Conservation (phyloP, 2,329 filamentous ascomycete species). For the Xylariaceae sp. region DNA sequence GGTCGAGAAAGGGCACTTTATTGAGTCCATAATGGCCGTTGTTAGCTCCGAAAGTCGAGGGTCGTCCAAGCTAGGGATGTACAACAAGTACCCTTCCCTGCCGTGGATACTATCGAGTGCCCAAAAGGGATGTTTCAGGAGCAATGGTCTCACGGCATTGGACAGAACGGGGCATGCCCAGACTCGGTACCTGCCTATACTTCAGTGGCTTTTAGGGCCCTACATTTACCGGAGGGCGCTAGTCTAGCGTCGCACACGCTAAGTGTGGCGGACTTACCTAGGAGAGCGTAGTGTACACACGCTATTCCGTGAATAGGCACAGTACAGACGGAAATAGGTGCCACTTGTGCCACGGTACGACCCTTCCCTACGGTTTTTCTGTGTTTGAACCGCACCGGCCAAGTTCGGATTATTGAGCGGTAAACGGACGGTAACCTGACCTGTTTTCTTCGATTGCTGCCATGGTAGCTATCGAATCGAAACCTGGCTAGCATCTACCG, state of each 20-base stretch:
- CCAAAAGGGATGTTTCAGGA: constrained; percentile 14
- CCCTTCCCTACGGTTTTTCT: no score
- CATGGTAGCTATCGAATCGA: neutral
- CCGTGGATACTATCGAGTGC: constrained; percentile 8
- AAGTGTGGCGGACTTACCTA: no score
- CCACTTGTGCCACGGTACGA: no score
- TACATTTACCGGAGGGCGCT: neutral
- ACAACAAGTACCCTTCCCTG: constrained; percentile 12
- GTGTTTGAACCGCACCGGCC: no score
- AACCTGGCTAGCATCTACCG: neutral
- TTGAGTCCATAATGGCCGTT: neutral
- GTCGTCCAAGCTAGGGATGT: constrained; percentile 5
- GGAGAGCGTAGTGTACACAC: no score
- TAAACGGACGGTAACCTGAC: neutral
- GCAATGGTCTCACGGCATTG: constrained; percentile 17
- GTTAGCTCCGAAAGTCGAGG: neutral
- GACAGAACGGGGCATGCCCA: constrained; percentile 9
- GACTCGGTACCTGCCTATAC: constrained; percentile 17
- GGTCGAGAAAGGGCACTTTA: constrained; percentile 1
- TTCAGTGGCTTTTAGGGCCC: constrained; percentile 1
- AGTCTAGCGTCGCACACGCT: neutral
- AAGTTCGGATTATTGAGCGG: neutral
- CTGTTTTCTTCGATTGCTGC: neutral
- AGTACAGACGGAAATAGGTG: no score
- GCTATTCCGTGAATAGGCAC: no score